A percentile compares a stretch with the other conserved stretches of the same genome.
Conservation (phyloP, 2,329 filamentous ascomycete genomes). For the Ophiocordyceps sinensis region DNA sequence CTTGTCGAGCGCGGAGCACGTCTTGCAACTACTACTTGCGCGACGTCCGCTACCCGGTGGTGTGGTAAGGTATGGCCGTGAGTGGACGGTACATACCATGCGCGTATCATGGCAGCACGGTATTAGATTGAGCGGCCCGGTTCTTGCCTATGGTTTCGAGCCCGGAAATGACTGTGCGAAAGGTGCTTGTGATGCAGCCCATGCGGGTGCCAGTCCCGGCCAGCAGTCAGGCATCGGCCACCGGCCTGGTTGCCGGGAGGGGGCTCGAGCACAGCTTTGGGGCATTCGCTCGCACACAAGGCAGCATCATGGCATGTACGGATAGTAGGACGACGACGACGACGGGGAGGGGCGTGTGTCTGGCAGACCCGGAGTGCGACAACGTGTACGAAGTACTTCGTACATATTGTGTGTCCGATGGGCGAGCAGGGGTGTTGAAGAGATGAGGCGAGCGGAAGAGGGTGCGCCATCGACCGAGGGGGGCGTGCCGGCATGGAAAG, state of each 20-base stretch:
- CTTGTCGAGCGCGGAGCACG: background rate
- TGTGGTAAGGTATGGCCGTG: conserved; percentile 7
- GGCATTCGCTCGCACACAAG: background rate
- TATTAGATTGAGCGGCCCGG: background rate
- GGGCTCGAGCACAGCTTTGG: conserved; percentile 1
- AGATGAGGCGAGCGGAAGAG: background rate
- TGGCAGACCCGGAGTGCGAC: background rate
- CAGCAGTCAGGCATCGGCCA: background rate
- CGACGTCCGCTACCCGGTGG: conserved; percentile 4
- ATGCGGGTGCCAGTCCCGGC: background rate
- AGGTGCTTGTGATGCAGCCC: background rate
- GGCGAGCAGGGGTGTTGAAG: background rate
- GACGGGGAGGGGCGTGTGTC: background rate
- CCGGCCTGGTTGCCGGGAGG: background rate
- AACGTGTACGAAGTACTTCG: too few species aligned
- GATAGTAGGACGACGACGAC: background rate
- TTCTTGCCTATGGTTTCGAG: background rate
- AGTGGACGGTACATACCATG: conserved; percentile 1
- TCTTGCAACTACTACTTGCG: background rate
- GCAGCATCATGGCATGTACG: background rate
- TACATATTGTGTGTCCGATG: too few species aligned
- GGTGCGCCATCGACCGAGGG: background rate
- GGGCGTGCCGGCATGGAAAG: conserved; percentile 4
- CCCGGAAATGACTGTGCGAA: background rate
- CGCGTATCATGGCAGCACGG: conserved; percentile 2